These are phyloP conservation scores for Suhomyces coccinellae DNA, from an alignment of 1,139 yeast species.

Conservation along the genomic window DNA sequence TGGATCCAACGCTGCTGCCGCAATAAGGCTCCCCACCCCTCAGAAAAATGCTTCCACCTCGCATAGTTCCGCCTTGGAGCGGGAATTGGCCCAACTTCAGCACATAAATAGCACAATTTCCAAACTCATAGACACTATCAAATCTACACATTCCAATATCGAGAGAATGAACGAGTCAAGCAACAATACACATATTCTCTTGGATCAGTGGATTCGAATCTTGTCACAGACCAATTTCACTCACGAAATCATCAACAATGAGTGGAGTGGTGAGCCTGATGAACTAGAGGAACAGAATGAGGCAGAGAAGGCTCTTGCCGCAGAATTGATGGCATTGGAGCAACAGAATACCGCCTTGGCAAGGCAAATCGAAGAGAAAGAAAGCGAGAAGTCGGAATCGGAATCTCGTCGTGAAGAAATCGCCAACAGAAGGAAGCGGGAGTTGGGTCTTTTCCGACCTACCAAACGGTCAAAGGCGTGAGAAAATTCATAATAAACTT, in stretches of 20 bases:
- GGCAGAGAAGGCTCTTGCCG: constrained; percentile 28
- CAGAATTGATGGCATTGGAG: constrained; percentile 27
- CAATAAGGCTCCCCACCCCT: background rate
- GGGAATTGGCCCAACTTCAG: constrained; percentile 38
- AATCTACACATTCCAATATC: constrained; percentile 30
- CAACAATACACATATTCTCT: constrained; percentile 36
- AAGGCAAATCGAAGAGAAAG: constrained; percentile 25
- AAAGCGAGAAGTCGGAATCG: constrained; percentile 21
- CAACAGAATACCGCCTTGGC: constrained; percentile 31
- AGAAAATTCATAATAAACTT: background rate
- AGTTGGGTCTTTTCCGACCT: constrained; percentile 24
- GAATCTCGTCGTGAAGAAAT: constrained; percentile 19
- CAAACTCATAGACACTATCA: constrained; percentile 30
- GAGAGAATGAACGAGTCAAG: constrained; percentile 34
- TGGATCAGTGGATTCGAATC: constrained; percentile 49
- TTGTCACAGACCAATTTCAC: constrained; percentile 49
- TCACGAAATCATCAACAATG: constrained; percentile 34
- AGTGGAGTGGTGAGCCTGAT: constrained; percentile 34
- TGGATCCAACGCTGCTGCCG: constrained; percentile 27
- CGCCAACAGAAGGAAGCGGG: constrained; percentile 24
- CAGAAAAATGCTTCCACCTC: background rate
- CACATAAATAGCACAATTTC: constrained; percentile 34
- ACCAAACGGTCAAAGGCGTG: constrained; percentile 5
- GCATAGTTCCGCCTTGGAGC: constrained; percentile 21
- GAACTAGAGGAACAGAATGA: constrained; percentile 24